A percentile compares a stretch with the other conserved stretches of the same genome.
Evolutionary conservation across 768 basidiomycete species (phyloP).

Genomic region (Myochromella boudieri): DNA sequence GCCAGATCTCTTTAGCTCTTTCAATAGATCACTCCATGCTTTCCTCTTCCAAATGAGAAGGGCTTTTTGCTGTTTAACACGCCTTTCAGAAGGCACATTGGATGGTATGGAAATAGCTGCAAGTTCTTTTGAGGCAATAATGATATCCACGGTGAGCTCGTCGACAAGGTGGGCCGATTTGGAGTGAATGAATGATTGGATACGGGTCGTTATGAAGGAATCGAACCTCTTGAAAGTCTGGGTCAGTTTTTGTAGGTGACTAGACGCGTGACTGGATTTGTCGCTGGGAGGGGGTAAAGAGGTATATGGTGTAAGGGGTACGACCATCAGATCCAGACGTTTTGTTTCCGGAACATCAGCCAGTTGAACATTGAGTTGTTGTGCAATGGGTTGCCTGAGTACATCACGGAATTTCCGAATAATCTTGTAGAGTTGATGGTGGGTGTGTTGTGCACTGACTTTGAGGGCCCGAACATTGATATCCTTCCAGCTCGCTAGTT

Average conservation of each 20-base stretch:
- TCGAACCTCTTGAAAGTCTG: slow-evolving; percentile 52
- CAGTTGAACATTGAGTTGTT: slow-evolving; percentile 35
- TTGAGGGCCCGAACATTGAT: slow-evolving; percentile 92
- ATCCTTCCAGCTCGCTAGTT: slow-evolving; percentile 98
- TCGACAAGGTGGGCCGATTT: slow-evolving; percentile 46
- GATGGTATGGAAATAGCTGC: slow-evolving; percentile 42
- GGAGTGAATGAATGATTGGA: slow-evolving; percentile 42
- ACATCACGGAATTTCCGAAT: slow-evolving; percentile 91
- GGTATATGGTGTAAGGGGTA: slow-evolving; percentile 1
- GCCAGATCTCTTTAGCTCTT: slow-evolving; percentile 81
- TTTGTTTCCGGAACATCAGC: slow-evolving; percentile 37
- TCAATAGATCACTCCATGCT: slow-evolving; percentile 88
- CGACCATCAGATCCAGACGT: slow-evolving; percentile 5
- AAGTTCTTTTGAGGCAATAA: slow-evolving; percentile 59
- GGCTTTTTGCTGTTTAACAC: slow-evolving; percentile 66
- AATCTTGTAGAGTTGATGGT: slow-evolving; percentile 87
- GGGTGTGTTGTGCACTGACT: slow-evolving; percentile 86
- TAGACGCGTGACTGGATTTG: slow-evolving; percentile 15
- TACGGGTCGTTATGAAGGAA: slow-evolving; percentile 37
- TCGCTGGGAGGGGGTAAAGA: slow-evolving; percentile 14
- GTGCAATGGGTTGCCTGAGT: slow-evolving; percentile 67
- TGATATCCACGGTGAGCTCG: slow-evolving; percentile 60
- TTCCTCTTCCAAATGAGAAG: slow-evolving; percentile 82
- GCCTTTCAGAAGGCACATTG: slow-evolving; percentile 45
- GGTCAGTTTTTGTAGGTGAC: slow-evolving; percentile 51